Evolutionary conservation across 495 filamentous ascomycete genomes (phyloP), one percentile per base, ranked within the genome.

Genomic region (Penicillium cataractarum): DNA sequence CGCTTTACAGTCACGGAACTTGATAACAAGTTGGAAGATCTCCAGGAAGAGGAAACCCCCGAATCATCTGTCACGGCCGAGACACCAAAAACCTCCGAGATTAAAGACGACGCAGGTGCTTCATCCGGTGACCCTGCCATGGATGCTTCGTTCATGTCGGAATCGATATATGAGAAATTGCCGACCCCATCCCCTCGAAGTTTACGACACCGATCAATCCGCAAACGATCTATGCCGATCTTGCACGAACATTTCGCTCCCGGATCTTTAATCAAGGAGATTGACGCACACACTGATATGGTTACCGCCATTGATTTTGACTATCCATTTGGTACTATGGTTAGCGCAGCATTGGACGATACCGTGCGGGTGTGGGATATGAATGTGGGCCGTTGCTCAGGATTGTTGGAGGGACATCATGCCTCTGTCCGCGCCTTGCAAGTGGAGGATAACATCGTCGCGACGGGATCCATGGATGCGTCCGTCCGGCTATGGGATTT

Each of bases 341-440:
- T 98, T 17, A 93, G 92, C n/a, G 89, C 96, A 3, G 92, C 95
- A 2, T 78, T 97, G 69, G 96, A 99, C 70, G 95, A 99, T 76
- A 93, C 92, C 2, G 92, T 99, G n/a, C 84, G 91, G 55, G 95
- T 98, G 32, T 99, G 94, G 94, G 96, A 99, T 75, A 82, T 99
- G 60, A 96, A 92, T 70, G 87, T 90, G 8, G 95, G 96, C 29
- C 86, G 93, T 21, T 98, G 96, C 76, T 89, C 93, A 32, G 95
- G 95, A 15, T 70, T 92, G 46, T 81, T 99, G 29, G 95, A 98
- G 71, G 95, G 95, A 17, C 95, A 99, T 69, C 91, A 96, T 37
- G 93, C 93, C 19, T 97, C 95, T 0, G 96, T 99, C 35, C 86
- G 95, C 17, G 89, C 93, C 55, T 79, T 99, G 15, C 96, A 99